A percentile compares a stretch with the other conserved stretches of the same genome.
These are phyloP conservation scores for Cladosporium sp. DNA, from an alignment of 2,329 filamentous ascomycete species.

Conservation along the genomic window DNA sequence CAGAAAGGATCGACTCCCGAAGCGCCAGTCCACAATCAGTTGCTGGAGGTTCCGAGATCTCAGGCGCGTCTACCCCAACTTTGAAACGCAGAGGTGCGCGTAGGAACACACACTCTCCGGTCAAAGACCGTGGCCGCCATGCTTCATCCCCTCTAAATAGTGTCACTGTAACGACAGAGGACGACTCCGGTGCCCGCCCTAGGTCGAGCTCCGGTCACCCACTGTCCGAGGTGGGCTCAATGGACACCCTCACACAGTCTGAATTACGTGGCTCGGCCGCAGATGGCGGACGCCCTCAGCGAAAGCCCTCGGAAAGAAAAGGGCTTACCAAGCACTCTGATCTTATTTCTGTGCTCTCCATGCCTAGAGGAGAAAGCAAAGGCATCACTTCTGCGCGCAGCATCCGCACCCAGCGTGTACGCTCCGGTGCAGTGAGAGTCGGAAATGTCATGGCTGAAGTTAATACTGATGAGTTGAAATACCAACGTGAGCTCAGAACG, in stretches of 20 bases:
- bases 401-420: conserved; percentile 67
- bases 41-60: conserved; percentile 11
- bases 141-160: conserved; percentile 25
- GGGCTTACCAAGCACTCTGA: conserved; percentile 88
- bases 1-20: neutral
- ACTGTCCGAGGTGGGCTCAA: conserved; percentile 57
- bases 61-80: conserved; percentile 18
- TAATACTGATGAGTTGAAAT: conserved; percentile 76
- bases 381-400: conserved; percentile 74
- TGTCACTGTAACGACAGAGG: conserved; percentile 31
- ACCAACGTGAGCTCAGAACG: conserved; percentile 85
- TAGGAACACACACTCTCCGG: conserved; percentile 37
- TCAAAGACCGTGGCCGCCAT: conserved; percentile 33
- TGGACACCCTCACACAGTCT: conserved; percentile 43
- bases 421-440: conserved; percentile 61
- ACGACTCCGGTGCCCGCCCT: neutral
- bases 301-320: conserved; percentile 54
- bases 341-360: conserved; percentile 83
- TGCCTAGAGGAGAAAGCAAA: conserved; percentile 58
- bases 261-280: conserved; percentile 27
- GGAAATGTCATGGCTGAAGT: conserved; percentile 76
- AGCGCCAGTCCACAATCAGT: conserved; percentile 7
- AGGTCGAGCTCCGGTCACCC: conserved; percentile 14
- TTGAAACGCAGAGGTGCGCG: conserved; percentile 33
- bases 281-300: conserved; percentile 27